Percentiles rank a stretch among this genome's conserved stretches.
phyloP scores from a whole-genome alignment of 352 stramenopile species.

The Globisporangium canariense region DNA sequence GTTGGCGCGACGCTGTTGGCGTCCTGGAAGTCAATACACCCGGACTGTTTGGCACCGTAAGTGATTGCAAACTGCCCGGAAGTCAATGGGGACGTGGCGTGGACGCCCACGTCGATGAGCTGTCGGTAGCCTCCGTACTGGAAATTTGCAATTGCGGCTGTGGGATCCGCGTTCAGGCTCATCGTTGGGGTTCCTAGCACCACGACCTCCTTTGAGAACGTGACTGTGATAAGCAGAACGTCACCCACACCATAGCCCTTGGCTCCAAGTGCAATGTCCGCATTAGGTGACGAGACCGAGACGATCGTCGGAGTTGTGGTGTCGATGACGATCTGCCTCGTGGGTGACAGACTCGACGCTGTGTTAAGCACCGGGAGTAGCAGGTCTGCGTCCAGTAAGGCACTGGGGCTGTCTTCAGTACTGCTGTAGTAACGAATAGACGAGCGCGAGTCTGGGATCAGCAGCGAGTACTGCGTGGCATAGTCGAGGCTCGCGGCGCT shows the following conservation, averaged over 20 bases:
- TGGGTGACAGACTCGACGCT: slow-evolving; percentile 29
- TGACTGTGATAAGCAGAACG: slow-evolving; percentile 60
- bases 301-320: slow-evolving; percentile 36
- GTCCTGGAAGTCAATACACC: slow-evolving; percentile 57
- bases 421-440: slow-evolving; percentile 9
- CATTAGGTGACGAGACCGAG: slow-evolving; percentile 40
- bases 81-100: slow-evolving; percentile 42
- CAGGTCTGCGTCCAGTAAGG: slow-evolving; percentile 31
- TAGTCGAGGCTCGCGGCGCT: slow-evolving; percentile 46
- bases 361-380: slow-evolving; percentile 29
- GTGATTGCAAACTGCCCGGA: slow-evolving; percentile 62
- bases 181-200: slow-evolving; percentile 43
- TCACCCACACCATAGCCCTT: slow-evolving; percentile 63
- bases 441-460: slow-evolving; percentile 18
- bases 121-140: slow-evolving; percentile 53
- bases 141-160: slow-evolving; percentile 33
- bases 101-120: slow-evolving; percentile 61
- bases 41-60: slow-evolving; percentile 35
- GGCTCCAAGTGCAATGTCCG: slow-evolving; percentile 24
- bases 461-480: slow-evolving; percentile 36
- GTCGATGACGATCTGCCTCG: slow-evolving; percentile 35
- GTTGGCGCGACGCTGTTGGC: slow-evolving; percentile 29
- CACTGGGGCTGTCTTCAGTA: not conserved
- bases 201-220: slow-evolving; percentile 55
- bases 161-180: slow-evolving; percentile 39